A percentile compares a stretch with the other conserved stretches of the same genome.
Evolutionary conservation across 2,329 filamentous ascomycete species (phyloP).

Genomic region (Ceratocystis diversiconidia): DNA sequence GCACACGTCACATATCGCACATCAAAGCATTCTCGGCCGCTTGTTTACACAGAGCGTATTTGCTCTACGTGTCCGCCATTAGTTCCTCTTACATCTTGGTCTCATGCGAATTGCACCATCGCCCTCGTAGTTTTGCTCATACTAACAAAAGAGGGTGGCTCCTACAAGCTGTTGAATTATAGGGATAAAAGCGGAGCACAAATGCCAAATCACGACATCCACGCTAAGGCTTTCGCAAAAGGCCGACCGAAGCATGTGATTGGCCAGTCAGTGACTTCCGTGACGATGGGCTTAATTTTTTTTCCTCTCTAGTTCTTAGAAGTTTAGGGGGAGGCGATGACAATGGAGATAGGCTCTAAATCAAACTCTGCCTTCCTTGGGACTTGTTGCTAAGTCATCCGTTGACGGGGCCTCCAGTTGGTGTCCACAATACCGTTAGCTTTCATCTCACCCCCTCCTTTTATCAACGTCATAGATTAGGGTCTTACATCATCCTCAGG

Average conservation of each 20-base stretch:
- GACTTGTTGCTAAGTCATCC: neutral
- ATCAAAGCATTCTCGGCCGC: too few species aligned
- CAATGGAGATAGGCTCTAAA: too few species aligned
- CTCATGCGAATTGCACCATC: constrained; percentile 15
- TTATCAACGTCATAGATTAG: neutral
- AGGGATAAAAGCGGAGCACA: constrained; percentile 1
- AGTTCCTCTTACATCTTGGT: too few species aligned
- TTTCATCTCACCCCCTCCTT: neutral
- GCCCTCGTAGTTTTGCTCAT: constrained; percentile 15
- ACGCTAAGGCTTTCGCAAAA: constrained; percentile 37
- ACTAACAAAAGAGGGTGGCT: neutral
- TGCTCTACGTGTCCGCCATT: too few species aligned
- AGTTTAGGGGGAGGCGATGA: neutral
- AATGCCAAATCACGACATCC: constrained; percentile 35
- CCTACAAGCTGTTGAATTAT: neutral
- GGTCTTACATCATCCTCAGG: neutral
- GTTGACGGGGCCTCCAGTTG: neutral
- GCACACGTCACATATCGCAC: too few species aligned
- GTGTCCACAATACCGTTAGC: neutral
- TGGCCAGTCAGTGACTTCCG: neutral
- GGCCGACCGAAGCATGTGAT: constrained; percentile 24
- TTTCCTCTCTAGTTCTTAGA: neutral
- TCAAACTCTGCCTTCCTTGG: too few species aligned
- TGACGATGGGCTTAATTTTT: neutral
- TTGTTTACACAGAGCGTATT: too few species aligned